Evolutionary conservation across 2,329 filamentous ascomycete species (phyloP), one percentile per base, ranked within the genome.

Genomic region (Microsporum canis): DNA sequence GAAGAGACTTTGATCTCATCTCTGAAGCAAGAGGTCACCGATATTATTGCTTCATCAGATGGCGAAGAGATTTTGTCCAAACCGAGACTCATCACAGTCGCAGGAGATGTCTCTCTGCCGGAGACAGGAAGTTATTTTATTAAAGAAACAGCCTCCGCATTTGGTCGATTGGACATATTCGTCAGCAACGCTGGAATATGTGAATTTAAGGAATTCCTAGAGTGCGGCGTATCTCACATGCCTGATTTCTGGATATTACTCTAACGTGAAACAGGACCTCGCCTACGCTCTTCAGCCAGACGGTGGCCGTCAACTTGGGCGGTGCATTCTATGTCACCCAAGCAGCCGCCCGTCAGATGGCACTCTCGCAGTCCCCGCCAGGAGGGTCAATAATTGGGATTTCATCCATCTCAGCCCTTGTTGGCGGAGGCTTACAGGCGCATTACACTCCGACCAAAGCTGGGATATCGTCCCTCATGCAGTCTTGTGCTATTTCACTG

Each of bases 381-480:
- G 89, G 90, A 14, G 91, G 91, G 38, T 86, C 84, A 68, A 94
- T 96, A 68, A 92, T 76, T 41, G 75, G 72, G 0, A 71, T 77
- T 14, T 73, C 71, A 56, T 72, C 72, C 3, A 76, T 77, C 59
- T 74, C 73, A 1, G 70, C 74, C 3, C 69, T 76, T 2, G 73
- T 77, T 0, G 90, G 90, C 41, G 90, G 89, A 49, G 88, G 86
- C 0, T 78, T 81, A 55, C 90, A 95, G 76, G 86, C 84, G 31
- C 90, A 95, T 71, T 95, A 95, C 75, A 95, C 90, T 14, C 88
- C 90, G 7, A 95, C 90, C 14, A 95, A 95, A 74, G 89, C 90
- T 0, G 90, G 89, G 1, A 81, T 95, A 2, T 71, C 89, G 41
- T 88, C 84, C 55, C 78, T 95, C 51, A 94, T 95, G 83, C 90